Percentiles rank a stretch among this genome's conserved stretches.
phyloP scores from a whole-genome alignment of 2,329 filamentous ascomycete genomes.

The Tolypocladium album region DNA sequence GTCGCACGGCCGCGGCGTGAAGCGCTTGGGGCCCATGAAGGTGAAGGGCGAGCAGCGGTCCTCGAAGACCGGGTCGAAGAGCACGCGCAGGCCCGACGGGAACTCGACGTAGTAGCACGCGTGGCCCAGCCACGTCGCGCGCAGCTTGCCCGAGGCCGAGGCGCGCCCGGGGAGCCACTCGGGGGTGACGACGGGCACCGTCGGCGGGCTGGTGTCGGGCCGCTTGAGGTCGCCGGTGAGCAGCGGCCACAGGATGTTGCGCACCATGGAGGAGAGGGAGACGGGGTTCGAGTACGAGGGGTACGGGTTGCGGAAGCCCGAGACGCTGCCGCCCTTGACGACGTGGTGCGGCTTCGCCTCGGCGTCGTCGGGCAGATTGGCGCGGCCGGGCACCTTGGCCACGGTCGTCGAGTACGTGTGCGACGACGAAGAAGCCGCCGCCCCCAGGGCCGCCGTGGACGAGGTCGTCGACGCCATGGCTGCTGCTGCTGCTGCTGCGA shows the following conservation, averaged over 20 bases:
- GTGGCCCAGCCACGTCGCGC: constrained; percentile 91
- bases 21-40: constrained; percentile 64
- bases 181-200: constrained; percentile 57
- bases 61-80: constrained; percentile 92
- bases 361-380: constrained; percentile 29
- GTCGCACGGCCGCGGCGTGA: constrained; percentile 64
- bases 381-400: constrained; percentile 21
- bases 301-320: constrained; percentile 40
- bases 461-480: constrained; percentile 7
- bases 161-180: constrained; percentile 52
- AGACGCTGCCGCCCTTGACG: constrained; percentile 24
- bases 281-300: constrained; percentile 27
- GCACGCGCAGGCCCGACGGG: constrained; percentile 70
- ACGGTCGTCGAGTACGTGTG: constrained; percentile 16
- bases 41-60: constrained; percentile 71
- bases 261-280: constrained; percentile 12
- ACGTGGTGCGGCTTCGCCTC: constrained; percentile 37
- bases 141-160: constrained; percentile 42
- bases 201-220: constrained; percentile 54
- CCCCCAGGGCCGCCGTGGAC: constrained; percentile 5
- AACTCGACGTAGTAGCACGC: constrained; percentile 92
- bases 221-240: constrained; percentile 26
- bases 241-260: constrained; percentile 25
- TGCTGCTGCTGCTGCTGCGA: constrained; percentile 3
- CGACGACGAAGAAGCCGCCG: neutral